These are phyloP conservation scores for Amaranthus palmeri DNA, from an alignment of 148 eudicot species.

Conservation along the genomic window DNA sequence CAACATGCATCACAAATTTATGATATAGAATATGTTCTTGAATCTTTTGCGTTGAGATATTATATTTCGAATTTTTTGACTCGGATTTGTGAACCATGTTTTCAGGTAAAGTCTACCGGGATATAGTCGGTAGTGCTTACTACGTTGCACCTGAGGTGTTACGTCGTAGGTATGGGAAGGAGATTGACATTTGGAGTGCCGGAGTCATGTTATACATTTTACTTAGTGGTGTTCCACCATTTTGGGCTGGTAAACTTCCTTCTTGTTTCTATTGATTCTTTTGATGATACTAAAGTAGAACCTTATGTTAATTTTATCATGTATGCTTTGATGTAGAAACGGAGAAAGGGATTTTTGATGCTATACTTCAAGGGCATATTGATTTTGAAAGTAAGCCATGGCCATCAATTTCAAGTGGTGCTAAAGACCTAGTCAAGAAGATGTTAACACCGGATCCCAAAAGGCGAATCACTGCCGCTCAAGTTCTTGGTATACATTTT, in stretches of 20 bases:
- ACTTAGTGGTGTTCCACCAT: conserved; percentile 94
- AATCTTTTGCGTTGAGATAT: neutral
- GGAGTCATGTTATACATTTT: conserved; percentile 90
- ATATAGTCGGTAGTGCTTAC: conserved; percentile 88
- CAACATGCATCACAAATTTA: too few relatives aligned
- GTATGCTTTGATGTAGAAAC: conserved; percentile 44
- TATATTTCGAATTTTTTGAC: neutral
- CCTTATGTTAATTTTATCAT: neutral
- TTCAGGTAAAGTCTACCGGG: conserved; percentile 81
- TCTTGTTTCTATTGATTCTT: neutral
- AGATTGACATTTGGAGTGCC: conserved; percentile 87
- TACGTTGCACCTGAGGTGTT: conserved; percentile 95
- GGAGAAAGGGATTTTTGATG: conserved; percentile 85
- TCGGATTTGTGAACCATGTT: neutral
- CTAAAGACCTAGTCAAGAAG: conserved; percentile 74
- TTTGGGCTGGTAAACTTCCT: conserved; percentile 72
- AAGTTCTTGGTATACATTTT: conserved; percentile 72
- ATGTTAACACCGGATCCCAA: conserved; percentile 89
- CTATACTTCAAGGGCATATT: conserved; percentile 64
- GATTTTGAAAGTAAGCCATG: conserved; percentile 80
- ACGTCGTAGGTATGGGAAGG: conserved; percentile 81
- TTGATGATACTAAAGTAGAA: neutral
- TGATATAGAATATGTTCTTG: neutral
- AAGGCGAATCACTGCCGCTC: conserved; percentile 67
- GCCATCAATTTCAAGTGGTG: conserved; percentile 81